These are phyloP conservation scores for Aphanomyces invadans DNA, from an alignment of 352 stramenopile species.

Conservation along the genomic window DNA sequence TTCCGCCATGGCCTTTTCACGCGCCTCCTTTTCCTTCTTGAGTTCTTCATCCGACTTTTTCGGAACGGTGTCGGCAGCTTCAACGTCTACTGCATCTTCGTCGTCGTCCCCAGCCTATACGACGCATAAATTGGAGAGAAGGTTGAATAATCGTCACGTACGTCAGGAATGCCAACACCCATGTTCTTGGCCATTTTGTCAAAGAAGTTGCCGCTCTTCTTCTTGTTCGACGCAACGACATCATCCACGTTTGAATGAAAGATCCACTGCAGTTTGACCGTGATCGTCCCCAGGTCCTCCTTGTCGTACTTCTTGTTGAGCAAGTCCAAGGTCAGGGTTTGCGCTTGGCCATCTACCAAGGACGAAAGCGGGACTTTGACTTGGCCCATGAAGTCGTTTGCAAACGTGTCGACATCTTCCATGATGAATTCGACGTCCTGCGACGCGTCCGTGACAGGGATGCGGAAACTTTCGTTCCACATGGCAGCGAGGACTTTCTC, in stretches of 20 bases:
- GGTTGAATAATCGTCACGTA: constrained; percentile 42
- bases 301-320: constrained; percentile 69
- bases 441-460: constrained; percentile 52
- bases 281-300: constrained; percentile 39
- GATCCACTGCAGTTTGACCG: constrained; percentile 53
- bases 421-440: constrained; percentile 45
- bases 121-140: background rate
- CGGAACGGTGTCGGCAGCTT: constrained; percentile 36
- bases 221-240: constrained; percentile 46
- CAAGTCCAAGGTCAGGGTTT: constrained; percentile 34
- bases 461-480: constrained; percentile 78
- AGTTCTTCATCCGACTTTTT: constrained; percentile 61
- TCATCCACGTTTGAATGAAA: constrained; percentile 42
- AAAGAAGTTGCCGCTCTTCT: constrained; percentile 60
- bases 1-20: constrained; percentile 63
- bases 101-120: constrained; percentile 39
- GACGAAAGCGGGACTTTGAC: constrained; percentile 41
- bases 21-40: constrained; percentile 62
- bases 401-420: constrained; percentile 65
- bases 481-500: constrained; percentile 60
- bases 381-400: constrained; percentile 79
- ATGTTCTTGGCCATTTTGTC: constrained; percentile 43
- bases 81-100: constrained; percentile 44
- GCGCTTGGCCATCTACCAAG: background rate
- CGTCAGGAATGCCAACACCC: constrained; percentile 48